Evolutionary conservation across 2,329 filamentous ascomycete genomes (phyloP).

Genomic region (Penicillium digitatum): DNA sequence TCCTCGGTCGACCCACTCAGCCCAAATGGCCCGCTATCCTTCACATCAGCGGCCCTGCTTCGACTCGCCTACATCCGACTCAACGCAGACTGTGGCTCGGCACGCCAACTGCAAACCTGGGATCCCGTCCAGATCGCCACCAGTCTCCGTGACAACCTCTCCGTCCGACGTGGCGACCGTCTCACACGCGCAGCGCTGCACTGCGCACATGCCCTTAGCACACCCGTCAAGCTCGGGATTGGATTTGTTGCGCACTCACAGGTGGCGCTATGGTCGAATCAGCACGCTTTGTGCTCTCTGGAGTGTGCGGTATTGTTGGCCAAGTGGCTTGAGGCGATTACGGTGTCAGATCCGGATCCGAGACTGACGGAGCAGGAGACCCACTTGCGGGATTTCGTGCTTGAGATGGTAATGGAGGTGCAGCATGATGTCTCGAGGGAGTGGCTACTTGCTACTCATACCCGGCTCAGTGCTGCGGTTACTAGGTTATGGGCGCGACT

Average conservation of each 20-base stretch:
- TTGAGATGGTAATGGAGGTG: slow-evolving; percentile 38
- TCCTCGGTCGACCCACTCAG: slow-evolving; percentile 35
- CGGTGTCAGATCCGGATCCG: slow-evolving; percentile 24
- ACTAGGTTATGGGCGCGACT: slow-evolving; percentile 35
- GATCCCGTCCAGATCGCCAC: slow-evolving; percentile 30
- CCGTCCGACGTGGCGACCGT: slow-evolving; percentile 46
- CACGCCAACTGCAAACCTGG: slow-evolving; percentile 33
- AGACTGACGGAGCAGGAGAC: slow-evolving; percentile 32
- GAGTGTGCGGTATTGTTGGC: slow-evolving; percentile 54
- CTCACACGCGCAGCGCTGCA: slow-evolving; percentile 50
- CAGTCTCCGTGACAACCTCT: slow-evolving; percentile 30
- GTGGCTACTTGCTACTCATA: slow-evolving; percentile 33
- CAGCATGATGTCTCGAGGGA: slow-evolving; percentile 30
- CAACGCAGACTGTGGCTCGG: slow-evolving; percentile 34
- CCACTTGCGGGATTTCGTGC: slow-evolving; percentile 34
- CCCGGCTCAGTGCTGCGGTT: slow-evolving; percentile 31
- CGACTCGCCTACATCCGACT: slow-evolving; percentile 35
- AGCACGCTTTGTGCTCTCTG: slow-evolving; percentile 54
- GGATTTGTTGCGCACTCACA: slow-evolving; percentile 54
- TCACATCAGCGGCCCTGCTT: slow-evolving; percentile 33
- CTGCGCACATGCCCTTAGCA: slow-evolving; percentile 53
- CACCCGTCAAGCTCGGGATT: slow-evolving; percentile 54
- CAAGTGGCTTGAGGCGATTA: slow-evolving; percentile 42
- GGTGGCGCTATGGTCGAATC: slow-evolving; percentile 55
- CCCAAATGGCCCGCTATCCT: slow-evolving; percentile 33